Evolutionary conservation across 495 filamentous ascomycete species (phyloP).

Genomic region (Friedmanniomyces simplex): DNA sequence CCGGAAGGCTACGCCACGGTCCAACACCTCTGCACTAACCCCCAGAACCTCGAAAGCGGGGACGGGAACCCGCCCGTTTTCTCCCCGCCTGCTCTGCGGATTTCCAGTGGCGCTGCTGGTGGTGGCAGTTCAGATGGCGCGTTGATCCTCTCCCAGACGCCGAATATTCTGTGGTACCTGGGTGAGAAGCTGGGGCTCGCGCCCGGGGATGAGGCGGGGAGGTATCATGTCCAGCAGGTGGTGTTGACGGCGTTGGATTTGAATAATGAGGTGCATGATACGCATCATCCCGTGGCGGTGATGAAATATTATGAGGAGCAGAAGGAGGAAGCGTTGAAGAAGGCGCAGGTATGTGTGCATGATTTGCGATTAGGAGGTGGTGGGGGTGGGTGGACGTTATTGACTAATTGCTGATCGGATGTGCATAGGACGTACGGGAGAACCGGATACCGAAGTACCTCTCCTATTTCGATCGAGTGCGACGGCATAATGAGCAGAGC

Average conservation of each 20-base stretch:
- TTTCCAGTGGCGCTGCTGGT: no score
- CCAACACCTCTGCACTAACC: constrained; percentile 19
- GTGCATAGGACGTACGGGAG: constrained; percentile 40
- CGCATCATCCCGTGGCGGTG: constrained; percentile 52
- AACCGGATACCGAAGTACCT: constrained; percentile 57
- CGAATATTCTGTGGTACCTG: constrained; percentile 55
- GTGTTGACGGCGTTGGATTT: constrained; percentile 59
- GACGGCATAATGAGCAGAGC: constrained; percentile 38
- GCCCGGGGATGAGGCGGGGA: constrained; percentile 33
- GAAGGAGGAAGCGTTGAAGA: constrained; percentile 45
- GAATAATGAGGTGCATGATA: constrained; percentile 55
- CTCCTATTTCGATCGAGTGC: constrained; percentile 51
- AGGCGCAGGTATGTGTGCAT: constrained; percentile 23
- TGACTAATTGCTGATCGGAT: neutral
- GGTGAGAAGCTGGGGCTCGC: constrained; percentile 44
- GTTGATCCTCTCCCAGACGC: constrained; percentile 50
- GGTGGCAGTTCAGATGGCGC: no score
- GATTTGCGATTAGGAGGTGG: neutral
- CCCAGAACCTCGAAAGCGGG: constrained; percentile 13
- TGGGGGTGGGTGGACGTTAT: neutral
- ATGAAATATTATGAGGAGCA: constrained; percentile 57
- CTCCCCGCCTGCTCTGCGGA: constrained; percentile 50
- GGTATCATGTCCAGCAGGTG: constrained; percentile 45
- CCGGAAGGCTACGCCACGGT: constrained; percentile 28
- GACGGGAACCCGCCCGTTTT: constrained; percentile 47